Evolutionary conservation across 2,329 filamentous ascomycete genomes (phyloP).

Genomic region (Pseudogymnoascus sp.): DNA sequence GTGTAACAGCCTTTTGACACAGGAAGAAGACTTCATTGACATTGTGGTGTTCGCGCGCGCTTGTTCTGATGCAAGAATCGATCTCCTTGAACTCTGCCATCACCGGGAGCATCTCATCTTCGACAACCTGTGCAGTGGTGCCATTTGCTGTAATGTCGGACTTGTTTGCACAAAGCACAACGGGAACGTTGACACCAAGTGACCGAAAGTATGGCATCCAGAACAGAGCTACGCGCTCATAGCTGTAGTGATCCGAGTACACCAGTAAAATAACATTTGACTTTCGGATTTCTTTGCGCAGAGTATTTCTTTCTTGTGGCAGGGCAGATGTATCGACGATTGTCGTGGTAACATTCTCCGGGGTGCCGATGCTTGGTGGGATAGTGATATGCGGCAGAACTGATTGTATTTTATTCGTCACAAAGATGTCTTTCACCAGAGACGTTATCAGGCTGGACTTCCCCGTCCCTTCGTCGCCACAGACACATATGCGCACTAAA

Average conservation of each 20-base stretch:
- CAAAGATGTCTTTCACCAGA: conserved; percentile 94
- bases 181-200: conserved; percentile 95
- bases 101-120: conserved; percentile 95
- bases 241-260: conserved; percentile 98
- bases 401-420: conserved; percentile 89
- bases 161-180: conserved; percentile 95
- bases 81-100: conserved; percentile 99
- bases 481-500: conserved; percentile 82
- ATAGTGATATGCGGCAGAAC: conserved; percentile 93
- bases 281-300: conserved; percentile 92
- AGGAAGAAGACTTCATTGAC: conserved; percentile 96
- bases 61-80: conserved; percentile 93
- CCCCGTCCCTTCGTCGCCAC: conserved; percentile 91
- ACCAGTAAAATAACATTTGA: conserved; percentile 95
- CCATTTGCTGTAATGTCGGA: conserved; percentile 74
- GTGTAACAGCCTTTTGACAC: conserved; percentile 95
- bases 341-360: conserved; percentile 93
- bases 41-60: conserved; percentile 83
- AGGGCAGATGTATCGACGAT: conserved; percentile 96
- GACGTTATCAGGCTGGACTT: conserved; percentile 92
- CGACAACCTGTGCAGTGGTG: conserved; percentile 74
- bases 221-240: conserved; percentile 91
- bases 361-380: conserved; percentile 83
- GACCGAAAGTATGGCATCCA: conserved; percentile 99
- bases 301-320: conserved; percentile 80